Conservation (phyloP, 805 yeast genomes). For the Priceomyces medius region DNA sequence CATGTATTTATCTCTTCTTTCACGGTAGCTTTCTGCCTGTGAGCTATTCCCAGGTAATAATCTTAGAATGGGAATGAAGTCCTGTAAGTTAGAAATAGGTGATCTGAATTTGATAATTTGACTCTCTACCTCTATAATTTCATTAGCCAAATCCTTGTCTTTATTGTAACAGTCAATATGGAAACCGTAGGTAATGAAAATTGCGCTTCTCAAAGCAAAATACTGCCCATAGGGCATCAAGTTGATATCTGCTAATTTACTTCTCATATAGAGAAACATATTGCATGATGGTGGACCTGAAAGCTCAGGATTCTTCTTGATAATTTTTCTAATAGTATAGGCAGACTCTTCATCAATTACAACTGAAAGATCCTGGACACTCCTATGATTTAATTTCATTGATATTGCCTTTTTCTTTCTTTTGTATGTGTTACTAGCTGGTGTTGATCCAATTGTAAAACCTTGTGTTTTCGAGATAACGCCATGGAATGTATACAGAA, state of each 20-base stretch:
- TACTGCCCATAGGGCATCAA: conserved; percentile 45
- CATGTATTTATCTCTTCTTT: conserved; percentile 52
- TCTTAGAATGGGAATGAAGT: conserved; percentile 51
- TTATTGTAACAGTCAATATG: conserved; percentile 40
- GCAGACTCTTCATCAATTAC: conserved; percentile 41
- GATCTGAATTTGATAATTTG: conserved; percentile 57
- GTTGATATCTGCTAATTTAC: conserved; percentile 32
- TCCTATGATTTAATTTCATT: conserved; percentile 39
- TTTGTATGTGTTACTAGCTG: conserved; percentile 48
- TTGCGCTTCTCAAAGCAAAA: conserved; percentile 50
- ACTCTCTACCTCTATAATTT: conserved; percentile 56
- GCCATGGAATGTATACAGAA: conserved; percentile 64
- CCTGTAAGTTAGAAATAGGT: conserved; percentile 54
- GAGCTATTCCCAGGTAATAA: conserved; percentile 15
- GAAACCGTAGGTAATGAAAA: conserved; percentile 53
- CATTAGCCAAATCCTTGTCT: conserved; percentile 43
- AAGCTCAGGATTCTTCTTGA: conserved; percentile 12
- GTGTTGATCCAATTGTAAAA: conserved; percentile 66
- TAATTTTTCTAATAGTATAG: conserved; percentile 19
- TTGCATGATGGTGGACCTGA: conserved; percentile 20
- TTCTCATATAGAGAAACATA: conserved; percentile 9
- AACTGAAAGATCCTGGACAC: conserved; percentile 26
- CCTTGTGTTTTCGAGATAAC: conserved; percentile 56
- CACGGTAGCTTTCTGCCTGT: conserved; percentile 24
- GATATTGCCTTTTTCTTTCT: conserved; percentile 50